A percentile compares a stretch with the other conserved stretches of the same genome.
Evolutionary conservation across 108 stramenopile species (phyloP).

Genomic region (Pseudonitzschia multiseries): DNA sequence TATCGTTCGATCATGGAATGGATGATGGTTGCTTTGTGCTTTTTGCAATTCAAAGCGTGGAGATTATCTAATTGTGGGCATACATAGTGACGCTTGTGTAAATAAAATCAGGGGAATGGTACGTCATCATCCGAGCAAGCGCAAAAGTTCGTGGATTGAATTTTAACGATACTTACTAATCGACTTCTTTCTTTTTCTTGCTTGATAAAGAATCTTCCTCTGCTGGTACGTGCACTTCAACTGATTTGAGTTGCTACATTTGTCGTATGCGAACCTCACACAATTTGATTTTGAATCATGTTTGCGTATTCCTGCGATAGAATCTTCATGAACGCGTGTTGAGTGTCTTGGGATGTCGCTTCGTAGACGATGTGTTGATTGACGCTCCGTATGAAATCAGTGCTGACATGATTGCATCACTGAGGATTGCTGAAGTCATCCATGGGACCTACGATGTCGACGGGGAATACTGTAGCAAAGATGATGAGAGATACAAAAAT

Average conservation of each 20-base stretch:
- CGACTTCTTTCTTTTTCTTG: neutral
- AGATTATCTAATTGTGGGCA: conserved; percentile 97
- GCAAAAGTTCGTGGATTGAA: neutral
- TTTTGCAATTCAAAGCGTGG: conserved; percentile 54
- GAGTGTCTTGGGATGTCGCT: conserved; percentile 90
- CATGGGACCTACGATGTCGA: conserved; percentile 57
- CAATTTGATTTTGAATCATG: neutral
- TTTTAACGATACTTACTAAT: neutral
- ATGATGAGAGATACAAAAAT: conserved; percentile 55
- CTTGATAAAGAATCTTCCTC: conserved; percentile 25
- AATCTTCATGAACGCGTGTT: conserved; percentile 96
- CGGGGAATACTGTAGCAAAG: conserved; percentile 14
- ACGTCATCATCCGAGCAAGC: neutral
- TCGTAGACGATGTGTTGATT: conserved; percentile 96
- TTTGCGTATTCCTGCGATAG: conserved; percentile 17
- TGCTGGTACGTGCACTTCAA: conserved; percentile 10
- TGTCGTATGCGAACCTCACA: neutral
- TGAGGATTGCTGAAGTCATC: conserved; percentile 74
- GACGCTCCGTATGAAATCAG: conserved; percentile 92
- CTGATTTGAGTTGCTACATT: neutral
- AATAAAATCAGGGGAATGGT: conserved; percentile 76
- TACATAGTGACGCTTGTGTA: conserved; percentile 94
- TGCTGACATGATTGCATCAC: conserved; percentile 88
- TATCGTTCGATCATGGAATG: neutral
- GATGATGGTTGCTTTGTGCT: neutral